Base-by-base conservation (phyloP, 2,329 filamentous ascomycete genomes). In the Chalaropsis ovoidea region DNA sequence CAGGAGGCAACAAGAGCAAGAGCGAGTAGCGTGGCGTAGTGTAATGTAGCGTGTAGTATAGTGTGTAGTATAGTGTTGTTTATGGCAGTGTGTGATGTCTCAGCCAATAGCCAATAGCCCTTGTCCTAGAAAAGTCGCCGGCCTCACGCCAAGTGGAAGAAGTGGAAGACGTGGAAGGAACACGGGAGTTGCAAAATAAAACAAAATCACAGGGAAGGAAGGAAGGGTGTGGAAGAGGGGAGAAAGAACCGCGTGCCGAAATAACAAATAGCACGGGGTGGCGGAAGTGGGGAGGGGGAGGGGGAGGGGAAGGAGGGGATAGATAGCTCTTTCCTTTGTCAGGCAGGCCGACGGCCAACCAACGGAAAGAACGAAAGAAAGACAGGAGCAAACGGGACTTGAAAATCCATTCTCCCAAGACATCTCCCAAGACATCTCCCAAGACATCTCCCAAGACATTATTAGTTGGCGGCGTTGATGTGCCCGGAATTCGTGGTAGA, bases 131-230 rank as follows among this genome's bases (percentile, higher is more conserved):
- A 58, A 58, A 58, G 27, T 58, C 27, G 54, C 54, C 27, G 54
- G 54, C 31, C 22, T 52, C 47, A 52, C 27, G 47, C 27, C 11
- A 24, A 52, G 54, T 58, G 54, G 27, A 22, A 58, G 54, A 58
- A n/a, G 24, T 15, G 22, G 22, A 56, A 17, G 8, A 13, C 24
- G 22, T 39, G 47, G 19, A 52, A 52, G 47, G 47, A 52, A 52
- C 47, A 52, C 47, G 47, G 47, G 19, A 52, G 47, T 27, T 52
- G 47, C 19, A 24, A 52, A 52, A 27, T 24, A 52, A 24, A 24
- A 15, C 47, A 24, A 52, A 52, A 8, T 3, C 4, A 52, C 24
- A 13, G 22, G 22, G 22, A 27, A 6, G 10, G 47, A 52, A 27
- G 22, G 47, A 15, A 22, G 24, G 11, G 8, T 6, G 8, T 39